A percentile compares a stretch with the other conserved stretches of the same genome.
Evolutionary conservation across 106 monocot species (phyloP).

Genomic region (Apostasia ramifera): DNA sequence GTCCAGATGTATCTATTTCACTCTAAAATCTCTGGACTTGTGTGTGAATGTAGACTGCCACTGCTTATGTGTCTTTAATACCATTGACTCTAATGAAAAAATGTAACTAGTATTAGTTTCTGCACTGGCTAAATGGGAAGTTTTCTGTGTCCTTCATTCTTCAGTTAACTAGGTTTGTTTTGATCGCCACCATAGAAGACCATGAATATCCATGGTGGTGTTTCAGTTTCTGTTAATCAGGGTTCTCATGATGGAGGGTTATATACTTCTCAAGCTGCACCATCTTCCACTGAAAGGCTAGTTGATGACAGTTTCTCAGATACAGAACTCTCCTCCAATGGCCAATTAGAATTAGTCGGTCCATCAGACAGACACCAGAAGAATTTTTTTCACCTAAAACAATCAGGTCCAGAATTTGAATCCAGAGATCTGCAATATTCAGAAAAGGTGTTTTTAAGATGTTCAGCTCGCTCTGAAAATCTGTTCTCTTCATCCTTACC

Average conservation of each 20-base stretch:
- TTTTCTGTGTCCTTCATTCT: too few species aligned
- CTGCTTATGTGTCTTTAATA: too few species aligned
- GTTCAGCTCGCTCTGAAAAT: conserved; percentile 63
- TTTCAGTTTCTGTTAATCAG: conserved; percentile 15
- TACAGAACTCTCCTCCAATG: conserved; percentile 6
- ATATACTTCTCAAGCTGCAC: conserved; percentile 6
- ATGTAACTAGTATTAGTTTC: too few species aligned
- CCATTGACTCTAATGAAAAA: too few species aligned
- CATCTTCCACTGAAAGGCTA: conserved; percentile 8
- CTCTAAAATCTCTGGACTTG: too few species aligned
- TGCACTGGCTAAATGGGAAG: too few species aligned
- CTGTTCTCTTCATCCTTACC: conserved; percentile 66
- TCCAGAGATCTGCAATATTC: conserved; percentile 20
- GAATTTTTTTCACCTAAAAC: conserved; percentile 10
- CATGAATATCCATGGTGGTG: conserved; percentile 26
- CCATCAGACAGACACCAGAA: conserved; percentile 9
- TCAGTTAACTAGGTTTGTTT: too few species aligned
- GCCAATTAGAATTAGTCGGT: conserved; percentile 6
- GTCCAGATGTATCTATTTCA: too few species aligned
- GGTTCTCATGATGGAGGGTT: conserved; percentile 28
- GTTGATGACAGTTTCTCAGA: conserved; percentile 7
- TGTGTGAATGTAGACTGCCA: too few species aligned
- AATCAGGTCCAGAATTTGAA: conserved; percentile 20
- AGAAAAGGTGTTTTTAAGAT: conserved; percentile 37
- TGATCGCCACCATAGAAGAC: not conserved